Conservation (phyloP, 306 rosid species). For the Pyrus pyrifolia region DNA sequence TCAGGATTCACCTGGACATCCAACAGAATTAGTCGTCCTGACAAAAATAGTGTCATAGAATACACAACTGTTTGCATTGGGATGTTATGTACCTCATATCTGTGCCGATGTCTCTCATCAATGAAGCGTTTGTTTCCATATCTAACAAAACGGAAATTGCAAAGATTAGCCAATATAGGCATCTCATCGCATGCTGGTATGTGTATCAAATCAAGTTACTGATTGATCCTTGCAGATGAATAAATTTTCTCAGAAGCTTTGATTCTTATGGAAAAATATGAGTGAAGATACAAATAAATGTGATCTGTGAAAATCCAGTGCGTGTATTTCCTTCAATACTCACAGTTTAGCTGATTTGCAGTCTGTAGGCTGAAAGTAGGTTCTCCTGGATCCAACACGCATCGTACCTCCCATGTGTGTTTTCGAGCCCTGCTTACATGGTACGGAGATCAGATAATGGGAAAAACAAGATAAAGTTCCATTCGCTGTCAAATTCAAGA, state of each 20-base stretch:
- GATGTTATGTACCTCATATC: conserved; percentile 38
- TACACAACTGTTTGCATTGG: background rate
- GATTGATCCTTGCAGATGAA: background rate
- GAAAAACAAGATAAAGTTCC: background rate
- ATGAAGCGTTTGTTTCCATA: conserved; percentile 34
- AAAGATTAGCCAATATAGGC: conserved; percentile 5
- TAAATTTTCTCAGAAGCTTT: background rate
- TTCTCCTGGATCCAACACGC: conserved; percentile 95
- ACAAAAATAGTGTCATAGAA: background rate
- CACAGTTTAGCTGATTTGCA: conserved; percentile 84
- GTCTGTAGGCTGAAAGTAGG: conserved; percentile 57
- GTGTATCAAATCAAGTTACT: background rate
- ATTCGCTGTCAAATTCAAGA: background rate
- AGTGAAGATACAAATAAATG: background rate
- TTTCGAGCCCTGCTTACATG: conserved; percentile 63
- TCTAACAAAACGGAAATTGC: conserved; percentile 16
- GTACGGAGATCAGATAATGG: conserved; percentile 10
- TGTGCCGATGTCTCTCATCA: conserved; percentile 48
- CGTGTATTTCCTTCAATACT: conserved; percentile 13
- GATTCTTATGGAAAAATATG: background rate
- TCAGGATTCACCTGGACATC: conserved; percentile 38
- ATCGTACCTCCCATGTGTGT: conserved; percentile 98
- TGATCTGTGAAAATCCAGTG: background rate
- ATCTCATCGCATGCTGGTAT: background rate
- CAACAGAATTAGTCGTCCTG: background rate